Evolutionary conservation across 129 eudicot species (phyloP).

Genomic region (Flaveria bidentis): DNA sequence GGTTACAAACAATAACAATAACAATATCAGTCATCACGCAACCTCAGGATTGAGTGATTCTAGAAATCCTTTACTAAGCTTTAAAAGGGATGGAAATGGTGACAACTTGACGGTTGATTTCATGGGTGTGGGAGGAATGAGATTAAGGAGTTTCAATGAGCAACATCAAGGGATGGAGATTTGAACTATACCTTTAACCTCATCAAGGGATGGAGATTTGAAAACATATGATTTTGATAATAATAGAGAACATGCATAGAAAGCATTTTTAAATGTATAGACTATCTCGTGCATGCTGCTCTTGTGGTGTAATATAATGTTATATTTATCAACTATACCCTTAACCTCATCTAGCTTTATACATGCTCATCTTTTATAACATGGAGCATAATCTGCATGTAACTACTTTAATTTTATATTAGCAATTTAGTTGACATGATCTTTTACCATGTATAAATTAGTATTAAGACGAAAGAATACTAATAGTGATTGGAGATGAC

Average conservation of each 20-base stretch:
- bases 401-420: background rate
- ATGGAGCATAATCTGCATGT: background rate
- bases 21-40: conserved; percentile 19
- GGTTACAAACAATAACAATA: conserved; percentile 17
- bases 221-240: conserved; percentile 31
- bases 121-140: conserved; percentile 50
- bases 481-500: no score
- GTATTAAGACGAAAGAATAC: background rate
- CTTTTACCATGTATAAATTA: background rate
- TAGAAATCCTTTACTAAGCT: conserved; percentile 23
- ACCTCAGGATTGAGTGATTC: conserved; percentile 23
- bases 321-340: conserved; percentile 16
- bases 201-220: conserved; percentile 44
- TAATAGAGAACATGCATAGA: conserved; percentile 33
- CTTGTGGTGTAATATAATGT: conserved; percentile 34
- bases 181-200: background rate
- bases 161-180: conserved; percentile 48
- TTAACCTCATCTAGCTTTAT: background rate
- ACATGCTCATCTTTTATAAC: background rate
- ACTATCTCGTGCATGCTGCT: conserved; percentile 26
- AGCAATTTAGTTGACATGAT: background rate
- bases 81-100: conserved; percentile 32
- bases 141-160: conserved; percentile 29
- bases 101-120: conserved; percentile 44
- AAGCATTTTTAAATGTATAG: conserved; percentile 27